Percentiles rank a stretch among this genome's conserved stretches.
These are phyloP conservation scores for Vachellia collinsii DNA, from an alignment of 306 rosid species.

Conservation along the genomic window DNA sequence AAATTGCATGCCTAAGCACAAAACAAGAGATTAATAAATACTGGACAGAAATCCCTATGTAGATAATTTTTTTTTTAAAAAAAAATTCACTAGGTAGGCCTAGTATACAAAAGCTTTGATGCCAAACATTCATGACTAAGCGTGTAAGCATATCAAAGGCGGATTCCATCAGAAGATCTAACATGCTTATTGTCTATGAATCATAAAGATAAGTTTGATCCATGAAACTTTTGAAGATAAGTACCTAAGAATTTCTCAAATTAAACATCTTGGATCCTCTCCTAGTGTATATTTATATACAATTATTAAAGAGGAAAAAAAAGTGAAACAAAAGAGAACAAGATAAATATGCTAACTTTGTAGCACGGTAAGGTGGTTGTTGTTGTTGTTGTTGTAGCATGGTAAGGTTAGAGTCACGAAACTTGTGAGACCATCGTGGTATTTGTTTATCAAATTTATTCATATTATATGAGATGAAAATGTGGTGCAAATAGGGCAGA, in stretches of 20 bases:
- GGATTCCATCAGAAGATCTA: background rate
- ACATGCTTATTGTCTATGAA: background rate
- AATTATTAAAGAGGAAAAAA: background rate
- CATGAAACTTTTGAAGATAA: background rate
- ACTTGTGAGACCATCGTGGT: background rate
- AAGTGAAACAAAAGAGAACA: background rate
- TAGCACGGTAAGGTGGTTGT: too few relatives aligned
- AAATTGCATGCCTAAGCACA: background rate
- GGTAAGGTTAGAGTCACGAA: background rate
- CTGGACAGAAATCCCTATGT: background rate
- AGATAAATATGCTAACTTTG: background rate
- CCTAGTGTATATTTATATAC: background rate
- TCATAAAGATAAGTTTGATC: background rate
- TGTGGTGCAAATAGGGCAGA: too few relatives aligned
- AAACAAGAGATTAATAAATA: too few relatives aligned
- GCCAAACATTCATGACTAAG: background rate
- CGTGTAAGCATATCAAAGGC: background rate
- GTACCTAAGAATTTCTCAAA: background rate
- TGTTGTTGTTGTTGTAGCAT: background rate
- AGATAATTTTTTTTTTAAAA: too few relatives aligned
- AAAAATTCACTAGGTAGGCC: too few relatives aligned
- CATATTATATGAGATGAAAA: too few relatives aligned
- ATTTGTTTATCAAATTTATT: too few relatives aligned
- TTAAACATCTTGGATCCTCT: background rate
- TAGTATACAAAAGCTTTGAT: background rate